Percentiles rank a stretch among this genome's conserved stretches.
Conservation (phyloP, 2,329 filamentous ascomycete genomes). For the Hypoxylon sp. region DNA sequence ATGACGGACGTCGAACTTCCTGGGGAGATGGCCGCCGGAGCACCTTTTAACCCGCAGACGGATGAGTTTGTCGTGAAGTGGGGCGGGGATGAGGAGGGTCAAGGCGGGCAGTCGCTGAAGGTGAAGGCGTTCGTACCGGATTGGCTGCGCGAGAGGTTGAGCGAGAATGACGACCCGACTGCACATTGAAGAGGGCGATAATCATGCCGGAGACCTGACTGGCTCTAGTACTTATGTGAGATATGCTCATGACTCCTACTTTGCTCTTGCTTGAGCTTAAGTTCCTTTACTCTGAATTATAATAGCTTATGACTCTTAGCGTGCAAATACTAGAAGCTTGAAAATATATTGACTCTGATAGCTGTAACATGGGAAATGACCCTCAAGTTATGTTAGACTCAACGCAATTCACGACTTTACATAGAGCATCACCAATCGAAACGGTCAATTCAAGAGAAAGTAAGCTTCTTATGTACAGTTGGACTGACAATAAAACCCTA, state of each 20-base stretch:
- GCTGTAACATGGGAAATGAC: neutral
- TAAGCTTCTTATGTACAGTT: too few species aligned
- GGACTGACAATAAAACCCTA: neutral
- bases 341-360: too few species aligned
- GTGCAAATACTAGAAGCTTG: too few species aligned
- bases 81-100: conserved; percentile 56
- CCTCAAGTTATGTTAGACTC: neutral
- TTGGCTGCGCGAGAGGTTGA: conserved; percentile 69
- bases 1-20: conserved; percentile 86
- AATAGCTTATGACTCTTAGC: too few species aligned
- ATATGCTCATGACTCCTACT: neutral
- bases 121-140: conserved; percentile 85
- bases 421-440: neutral
- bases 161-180: neutral
- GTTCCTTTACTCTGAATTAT: too few species aligned
- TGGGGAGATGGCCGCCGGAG: conserved; percentile 72
- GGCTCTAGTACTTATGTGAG: neutral
- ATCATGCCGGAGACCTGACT: neutral
- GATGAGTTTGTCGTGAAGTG: conserved; percentile 71
- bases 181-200: neutral
- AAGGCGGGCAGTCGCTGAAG: conserved; percentile 58
- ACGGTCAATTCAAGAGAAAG: neutral
- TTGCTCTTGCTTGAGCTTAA: too few species aligned
- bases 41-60: conserved; percentile 67
- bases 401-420: neutral